Base-by-base conservation (phyloP, 2,329 filamentous ascomycete genomes). In the Monilinia laxa region DNA sequence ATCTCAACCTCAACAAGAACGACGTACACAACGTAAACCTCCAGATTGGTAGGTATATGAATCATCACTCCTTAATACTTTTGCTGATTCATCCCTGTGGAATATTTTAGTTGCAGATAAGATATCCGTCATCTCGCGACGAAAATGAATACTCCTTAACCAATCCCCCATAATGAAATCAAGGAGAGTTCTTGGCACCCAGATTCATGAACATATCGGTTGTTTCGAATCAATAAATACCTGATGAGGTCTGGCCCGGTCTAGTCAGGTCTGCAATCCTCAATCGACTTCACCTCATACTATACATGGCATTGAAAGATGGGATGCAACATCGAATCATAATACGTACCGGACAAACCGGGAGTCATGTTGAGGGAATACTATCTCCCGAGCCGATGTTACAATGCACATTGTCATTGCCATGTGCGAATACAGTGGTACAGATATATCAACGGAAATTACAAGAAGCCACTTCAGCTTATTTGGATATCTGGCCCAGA, bases 1-100 rank as follows among this genome's bases (percentile, higher is more conserved):
- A 25, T 51, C 58, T 51, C 58, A 60, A 60, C 45, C 58, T 60
- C 58, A 60, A 60, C 58, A 60, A 51, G 25, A 51, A 51, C 25
- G 58, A 10, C 38, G 31, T 51, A 49, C 12, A 9, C 45, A 31
- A 51, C 31, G n/a, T 38, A 45, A 35, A 35, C 31, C 31, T 35
- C 31, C 5, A 35, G 20, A 25, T 40, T 23, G n/a, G 12, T 11
- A 51, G 12, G n/a, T 20, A 49, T 49, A 52, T 52, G 49, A 20
- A 47, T 45, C 23, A 59, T 23, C 6, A 35, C 28, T 12, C 28
- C 9, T 51, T 25, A 14, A 9, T 23, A 2, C n/a, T 60, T 12
- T 49, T 49, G 45, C 58, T 51, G 16, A 20, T 23, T 2, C 7
- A 25, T 38, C 45, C 9, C 31, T 49, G n/a, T 20, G 7, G n/a